Evolutionary conservation across 176 grass and related monocot genomes (phyloP).

Genomic region (Rhynchospora pubera): DNA sequence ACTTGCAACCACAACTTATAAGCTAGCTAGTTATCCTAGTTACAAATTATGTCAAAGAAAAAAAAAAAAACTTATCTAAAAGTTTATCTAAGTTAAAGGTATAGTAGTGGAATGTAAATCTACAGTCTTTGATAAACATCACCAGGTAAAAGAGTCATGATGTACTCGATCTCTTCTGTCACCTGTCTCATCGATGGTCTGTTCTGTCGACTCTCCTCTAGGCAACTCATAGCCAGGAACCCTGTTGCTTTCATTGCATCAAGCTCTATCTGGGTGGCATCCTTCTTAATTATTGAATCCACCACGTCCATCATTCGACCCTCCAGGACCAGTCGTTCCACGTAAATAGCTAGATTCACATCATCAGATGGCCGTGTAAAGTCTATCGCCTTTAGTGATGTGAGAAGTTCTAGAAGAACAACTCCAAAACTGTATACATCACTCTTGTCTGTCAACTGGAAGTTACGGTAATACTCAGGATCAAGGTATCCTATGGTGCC

Average conservation of each 20-base stretch:
- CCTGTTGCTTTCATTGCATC: constrained; percentile 68
- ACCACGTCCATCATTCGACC: constrained; percentile 48
- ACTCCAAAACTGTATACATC: constrained; percentile 90
- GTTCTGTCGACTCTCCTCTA: constrained; percentile 70
- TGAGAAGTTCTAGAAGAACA: constrained; percentile 84
- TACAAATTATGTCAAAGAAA: not conserved
- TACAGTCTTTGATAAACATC: not conserved
- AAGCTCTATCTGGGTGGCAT: constrained; percentile 41
- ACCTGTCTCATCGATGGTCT: constrained; percentile 76
- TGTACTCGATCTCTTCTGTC: constrained; percentile 63
- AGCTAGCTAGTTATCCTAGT: no score
- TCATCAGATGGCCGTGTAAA: constrained; percentile 50
- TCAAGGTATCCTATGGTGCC: constrained; percentile 74
- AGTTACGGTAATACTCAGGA: constrained; percentile 81
- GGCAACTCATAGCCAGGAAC: constrained; percentile 51
- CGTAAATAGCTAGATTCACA: constrained; percentile 59
- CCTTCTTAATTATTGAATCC: constrained; percentile 32
- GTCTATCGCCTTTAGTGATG: constrained; percentile 66
- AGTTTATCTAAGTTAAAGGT: no score
- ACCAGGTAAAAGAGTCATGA: constrained; percentile 47
- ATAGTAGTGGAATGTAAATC: not conserved
- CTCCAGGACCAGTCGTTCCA: constrained; percentile 32
- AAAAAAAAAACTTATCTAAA: not conserved
- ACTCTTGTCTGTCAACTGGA: constrained; percentile 79
- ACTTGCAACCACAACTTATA: no score